These are phyloP conservation scores for Arachis monticola DNA, from an alignment of 331 rosid genomes.

Conservation along the genomic window DNA sequence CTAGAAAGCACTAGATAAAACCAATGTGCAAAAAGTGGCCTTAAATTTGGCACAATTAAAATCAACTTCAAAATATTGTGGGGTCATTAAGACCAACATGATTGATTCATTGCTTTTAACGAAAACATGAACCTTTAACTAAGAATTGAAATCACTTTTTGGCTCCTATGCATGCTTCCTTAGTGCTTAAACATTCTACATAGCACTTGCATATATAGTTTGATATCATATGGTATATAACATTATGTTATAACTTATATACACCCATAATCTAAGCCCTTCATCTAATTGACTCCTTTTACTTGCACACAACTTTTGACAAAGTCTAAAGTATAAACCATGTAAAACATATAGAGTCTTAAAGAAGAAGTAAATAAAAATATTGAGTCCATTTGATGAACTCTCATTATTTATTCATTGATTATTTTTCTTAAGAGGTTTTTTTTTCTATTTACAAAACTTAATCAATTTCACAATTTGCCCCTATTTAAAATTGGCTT, in stretches of 20 bases:
- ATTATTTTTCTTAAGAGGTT: too few species aligned
- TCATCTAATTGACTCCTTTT: conserved; percentile 10
- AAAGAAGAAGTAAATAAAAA: conserved; percentile 37
- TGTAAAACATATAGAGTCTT: conserved; percentile 37
- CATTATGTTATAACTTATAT: not conserved
- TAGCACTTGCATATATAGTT: not conserved
- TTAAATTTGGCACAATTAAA: not conserved
- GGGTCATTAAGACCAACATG: conserved; percentile 14
- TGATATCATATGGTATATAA: conserved; percentile 25
- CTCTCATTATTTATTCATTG: not conserved
- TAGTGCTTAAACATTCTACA: conserved; percentile 52
- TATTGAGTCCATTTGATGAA: conserved; percentile 19
- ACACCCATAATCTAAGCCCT: conserved; percentile 28
- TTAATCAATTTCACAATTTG: too few species aligned
- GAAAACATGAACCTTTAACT: conserved; percentile 12
- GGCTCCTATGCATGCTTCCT: conserved; percentile 38
- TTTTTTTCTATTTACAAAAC: too few species aligned
- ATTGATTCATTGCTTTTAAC: conserved; percentile 27
- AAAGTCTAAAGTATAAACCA: conserved; percentile 6
- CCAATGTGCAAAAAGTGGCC: not conserved
- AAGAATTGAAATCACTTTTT: conserved; percentile 20
- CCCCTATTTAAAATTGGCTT: too few species aligned
- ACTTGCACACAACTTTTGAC: conserved; percentile 14
- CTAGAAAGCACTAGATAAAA: not conserved
- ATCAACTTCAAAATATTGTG: not conserved